phyloP scores from a whole-genome alignment of 1,139 yeast species.

The Debaryomycetaceae sp. region DNA sequence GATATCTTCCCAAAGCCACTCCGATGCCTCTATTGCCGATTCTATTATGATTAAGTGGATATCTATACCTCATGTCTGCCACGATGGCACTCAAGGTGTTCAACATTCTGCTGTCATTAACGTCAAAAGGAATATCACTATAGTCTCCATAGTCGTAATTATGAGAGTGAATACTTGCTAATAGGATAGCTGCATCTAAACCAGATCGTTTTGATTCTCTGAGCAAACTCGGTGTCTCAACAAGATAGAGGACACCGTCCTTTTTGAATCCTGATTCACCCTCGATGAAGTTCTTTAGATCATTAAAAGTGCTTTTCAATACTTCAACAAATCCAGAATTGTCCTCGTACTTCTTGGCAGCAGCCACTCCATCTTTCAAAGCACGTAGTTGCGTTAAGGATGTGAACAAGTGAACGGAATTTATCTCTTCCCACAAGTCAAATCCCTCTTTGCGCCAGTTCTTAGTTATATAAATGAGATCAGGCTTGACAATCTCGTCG shows the following conservation, averaged over 20 bases:
- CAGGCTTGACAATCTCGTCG: conserved; percentile 59
- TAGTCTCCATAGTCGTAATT: conserved; percentile 34
- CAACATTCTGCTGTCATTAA: conserved; percentile 50
- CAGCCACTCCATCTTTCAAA: conserved; percentile 51
- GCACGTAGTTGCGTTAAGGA: conserved; percentile 71
- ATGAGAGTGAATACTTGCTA: conserved; percentile 68
- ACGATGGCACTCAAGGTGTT: conserved; percentile 59
- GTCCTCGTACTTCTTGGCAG: conserved; percentile 40
- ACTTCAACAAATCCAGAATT: conserved; percentile 18
- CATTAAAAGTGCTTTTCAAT: conserved; percentile 22
- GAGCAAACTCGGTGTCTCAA: conserved; percentile 62
- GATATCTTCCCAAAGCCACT: conserved; percentile 85
- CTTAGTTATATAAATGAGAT: conserved; percentile 59
- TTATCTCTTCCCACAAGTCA: conserved; percentile 92
- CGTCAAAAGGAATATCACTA: conserved; percentile 54
- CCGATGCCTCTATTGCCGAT: conserved; percentile 43
- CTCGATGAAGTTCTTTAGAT: conserved; percentile 34
- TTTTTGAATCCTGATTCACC: conserved; percentile 45
- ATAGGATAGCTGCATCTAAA: conserved; percentile 72
- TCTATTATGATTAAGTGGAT: conserved; percentile 64
- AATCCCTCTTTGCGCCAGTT: conserved; percentile 68
- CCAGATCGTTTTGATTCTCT: conserved; percentile 53
- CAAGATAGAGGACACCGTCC: conserved; percentile 47
- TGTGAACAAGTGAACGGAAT: conserved; percentile 75
- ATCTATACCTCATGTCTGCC: conserved; percentile 65